Evolutionary conservation across 139 green algal genomes (phyloP), one percentile per base, ranked within the genome.

Genomic region (Trebouxia sp.): DNA sequence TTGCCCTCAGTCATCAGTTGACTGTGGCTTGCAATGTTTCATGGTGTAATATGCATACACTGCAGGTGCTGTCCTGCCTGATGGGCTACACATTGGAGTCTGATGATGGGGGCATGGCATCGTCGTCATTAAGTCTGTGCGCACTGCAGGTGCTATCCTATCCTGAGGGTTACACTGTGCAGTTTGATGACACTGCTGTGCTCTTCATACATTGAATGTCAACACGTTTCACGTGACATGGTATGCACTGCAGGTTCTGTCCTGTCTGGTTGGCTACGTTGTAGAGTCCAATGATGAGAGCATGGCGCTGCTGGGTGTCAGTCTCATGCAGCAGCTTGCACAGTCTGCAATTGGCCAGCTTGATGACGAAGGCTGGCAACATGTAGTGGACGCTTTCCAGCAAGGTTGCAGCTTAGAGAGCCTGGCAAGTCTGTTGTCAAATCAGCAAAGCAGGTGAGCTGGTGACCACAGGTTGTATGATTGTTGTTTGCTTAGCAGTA

Each of bases 241-340:
- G 5, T 55, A 5, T 69, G n/a, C 22, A 6, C 6, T 72, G 35
- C 81, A 82, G 81, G 45, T 74, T 6, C 32, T 85, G 43, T 45
- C n/a, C 5, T 37, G 78, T 26, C 26, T 82, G 39, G 75, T 74
- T 37, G 12, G 42, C 0, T 85, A 85, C 41, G 51, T 80, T 43
- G 30, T 84, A 14, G 50, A 75, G 53, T 45, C 79, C 12, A 41
- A 65, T 20, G 75, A 80, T 50, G 51, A 80, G 53, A 65, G 28
- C 14, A 76, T 80, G 66, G 79, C 79, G 4, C 10, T 79, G 26
- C 30, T 75, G 51, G 79, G 79, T 11, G 50, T 79, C 10, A 47
- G 77, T 22, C 67, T 79, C 5, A 38, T 83, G 35, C 48, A 72
- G 48, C 35, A 79, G 48, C 50, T 79, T 7, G 70, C 74, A 11